Evolutionary conservation across 2,329 filamentous ascomycete genomes (phyloP), one percentile per base, ranked within the genome.

Genomic region (Macrophomina tecta): DNA sequence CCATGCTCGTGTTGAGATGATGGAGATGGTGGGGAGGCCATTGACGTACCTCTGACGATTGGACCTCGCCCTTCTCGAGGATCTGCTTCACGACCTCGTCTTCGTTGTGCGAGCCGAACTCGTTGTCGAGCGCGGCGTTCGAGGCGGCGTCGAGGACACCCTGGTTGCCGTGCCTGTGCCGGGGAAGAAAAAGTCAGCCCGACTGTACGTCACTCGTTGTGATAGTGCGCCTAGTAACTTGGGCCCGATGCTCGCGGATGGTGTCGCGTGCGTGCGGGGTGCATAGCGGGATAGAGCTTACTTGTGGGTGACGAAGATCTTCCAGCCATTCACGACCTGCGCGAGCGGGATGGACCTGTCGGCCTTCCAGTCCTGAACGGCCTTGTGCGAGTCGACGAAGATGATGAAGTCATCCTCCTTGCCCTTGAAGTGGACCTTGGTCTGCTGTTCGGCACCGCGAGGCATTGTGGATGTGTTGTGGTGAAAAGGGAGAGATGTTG

Each of bases 231-330:
- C 18, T 18, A 18, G 18, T 18, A 18, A 18, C 18, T 18, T 18
- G 18, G 18, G 18, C 18, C 18, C 18, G 18, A 18, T 18, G 18
- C 18, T 18, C 18, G 18, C 18, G 18, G 40, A 32, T 49, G 45
- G 18, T 64, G 49, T 56, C 49, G 48, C 18, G 48, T 63, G 34
- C 40, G 38, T 38, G 16, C 9, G 61, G 34, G 51, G 38, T 4
- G 5, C 18, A 18, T 18, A 1, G 18, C 18, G 18, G 18, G 18
- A 51, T 30, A 6, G 34, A 56, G 83, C 91, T 82, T 86, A 97
- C 94, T 90, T 91, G 84, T 96, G 91, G 42, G 93, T 97, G 51
- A 91, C 83, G 75, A 97, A 97, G 75, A 99, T 85, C 85, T 97
- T 92, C 85, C 92, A 98, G 7, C 91, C 86, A 67, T 90, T 92